Evolutionary conservation across 176 grass and related monocot genomes (phyloP), one percentile per base, ranked within the genome.

Genomic region (Metroxylon sagu): DNA sequence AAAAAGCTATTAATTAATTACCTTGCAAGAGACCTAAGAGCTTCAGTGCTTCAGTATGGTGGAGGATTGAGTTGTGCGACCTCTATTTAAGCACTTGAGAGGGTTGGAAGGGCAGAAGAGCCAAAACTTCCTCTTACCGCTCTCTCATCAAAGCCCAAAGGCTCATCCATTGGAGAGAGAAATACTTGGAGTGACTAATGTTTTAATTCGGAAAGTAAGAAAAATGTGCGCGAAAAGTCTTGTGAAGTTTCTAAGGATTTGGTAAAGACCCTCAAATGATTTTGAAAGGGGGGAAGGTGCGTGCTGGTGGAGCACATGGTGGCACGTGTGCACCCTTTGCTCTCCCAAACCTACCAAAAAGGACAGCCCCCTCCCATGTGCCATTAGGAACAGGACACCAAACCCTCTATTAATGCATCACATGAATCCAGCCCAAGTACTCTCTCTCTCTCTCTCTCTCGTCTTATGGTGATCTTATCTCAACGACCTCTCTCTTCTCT

Each of bases 41-140:
- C 26, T n/a, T 5, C 29, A 16, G 27, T 31, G 26, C 26, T n/a
- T 5, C 29, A 16, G 57, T 31, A 16, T 17, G 26, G 57, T 25
- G 16, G 26, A 60, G 57, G 16, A 28, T 12, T 6, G 57, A 60
- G 10, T 3, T 31, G 57, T 27, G 29, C 4, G 57, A 3, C 57
- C 27, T 60, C 57, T 26, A 60, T 60, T 60, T 60, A 60, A 60
- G 25, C 26, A 60, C 57, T 17, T 59, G 57, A 15, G 26, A 29
- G 17, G 57, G 27, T 29, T 31, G 57, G 27, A 29, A 31, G 57
- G 16, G 25, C 27, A 60, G 53, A 56, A 56, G 21, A 56, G 53
- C 53, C 53, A 55, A 55, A 14, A 56, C 19, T 12, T 5, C 10
- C 6, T 56, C 21, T n/a, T 31, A 16, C 26, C 14, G 3, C 26